Evolutionary conservation across 164 flowering plant species (phyloP).

Genomic region (Amborella trichopoda): DNA sequence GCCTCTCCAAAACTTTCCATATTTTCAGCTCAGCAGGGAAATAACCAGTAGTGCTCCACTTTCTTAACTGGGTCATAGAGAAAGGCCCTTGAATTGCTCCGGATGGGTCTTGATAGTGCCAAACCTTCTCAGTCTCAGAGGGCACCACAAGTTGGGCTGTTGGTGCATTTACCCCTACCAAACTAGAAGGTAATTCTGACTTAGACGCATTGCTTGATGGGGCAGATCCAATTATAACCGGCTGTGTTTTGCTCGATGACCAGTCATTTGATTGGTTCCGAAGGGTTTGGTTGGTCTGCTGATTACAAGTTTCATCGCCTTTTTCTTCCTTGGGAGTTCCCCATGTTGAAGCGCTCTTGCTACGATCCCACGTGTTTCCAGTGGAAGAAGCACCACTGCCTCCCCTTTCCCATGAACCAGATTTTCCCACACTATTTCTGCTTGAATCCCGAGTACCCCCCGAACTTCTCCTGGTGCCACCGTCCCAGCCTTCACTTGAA

Average conservation of each 20-base stretch:
- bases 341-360: no score
- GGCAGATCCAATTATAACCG: conserved; percentile 8
- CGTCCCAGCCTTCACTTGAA: conserved; percentile 38
- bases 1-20: conserved; percentile 50
- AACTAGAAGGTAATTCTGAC: no score
- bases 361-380: conserved; percentile 33
- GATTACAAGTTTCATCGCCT: no score
- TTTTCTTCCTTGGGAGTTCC: no score
- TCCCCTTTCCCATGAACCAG: conserved; percentile 20
- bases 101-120: conserved; percentile 88
- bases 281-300: conserved; percentile 34
- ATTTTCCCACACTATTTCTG: conserved; percentile 31
- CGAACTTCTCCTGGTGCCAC: conserved; percentile 27
- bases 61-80: conserved; percentile 80
- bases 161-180: conserved; percentile 16
- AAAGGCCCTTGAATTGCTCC: conserved; percentile 93
- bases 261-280: conserved; percentile 19
- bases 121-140: conserved; percentile 64
- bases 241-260: conserved; percentile 20
- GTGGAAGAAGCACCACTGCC: conserved; percentile 15
- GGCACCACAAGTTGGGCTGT: conserved; percentile 15
- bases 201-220: no score
- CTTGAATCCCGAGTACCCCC: conserved; percentile 26
- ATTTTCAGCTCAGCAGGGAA: conserved; percentile 67
- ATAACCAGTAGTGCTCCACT: conserved; percentile 81